A percentile compares a stretch with the other conserved stretches of the same genome.
These are phyloP conservation scores for Penicillium paradoxum DNA, from an alignment of 495 filamentous ascomycete species.

Conservation along the genomic window DNA sequence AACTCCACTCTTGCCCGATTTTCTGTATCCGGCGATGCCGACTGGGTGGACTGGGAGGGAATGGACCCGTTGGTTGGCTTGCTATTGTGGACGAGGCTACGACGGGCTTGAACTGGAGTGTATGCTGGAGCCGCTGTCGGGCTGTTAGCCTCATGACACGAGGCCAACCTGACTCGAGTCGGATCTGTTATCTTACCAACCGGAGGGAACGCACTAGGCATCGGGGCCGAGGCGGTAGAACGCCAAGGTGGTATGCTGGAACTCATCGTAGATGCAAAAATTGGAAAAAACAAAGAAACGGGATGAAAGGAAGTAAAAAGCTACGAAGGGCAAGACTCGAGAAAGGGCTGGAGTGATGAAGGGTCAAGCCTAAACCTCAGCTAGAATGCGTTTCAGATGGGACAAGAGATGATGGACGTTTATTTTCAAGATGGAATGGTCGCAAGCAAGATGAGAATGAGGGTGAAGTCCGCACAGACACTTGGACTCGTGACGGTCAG, in stretches of 20 bases:
- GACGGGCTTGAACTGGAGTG: constrained; percentile 47
- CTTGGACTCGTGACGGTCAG: neutral
- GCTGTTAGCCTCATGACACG: constrained; percentile 6
- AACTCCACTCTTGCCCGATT: constrained; percentile 55
- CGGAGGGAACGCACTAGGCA: constrained; percentile 22
- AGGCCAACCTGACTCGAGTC: neutral
- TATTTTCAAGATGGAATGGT: constrained; percentile 2
- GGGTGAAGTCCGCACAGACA: neutral
- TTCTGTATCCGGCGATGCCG: constrained; percentile 17
- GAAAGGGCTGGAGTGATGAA: neutral
- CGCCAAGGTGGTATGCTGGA: constrained; percentile 43
- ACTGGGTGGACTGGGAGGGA: constrained; percentile 10
- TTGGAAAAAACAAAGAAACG: constrained; percentile 17
- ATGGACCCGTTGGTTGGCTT: constrained; percentile 23
- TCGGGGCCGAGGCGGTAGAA: constrained; percentile 30
- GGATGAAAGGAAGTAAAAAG: constrained; percentile 11
- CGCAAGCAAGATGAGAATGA: neutral
- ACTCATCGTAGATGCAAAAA: constrained; percentile 28
- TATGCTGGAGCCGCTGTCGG: constrained; percentile 42
- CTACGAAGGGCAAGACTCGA: constrained; percentile 14
- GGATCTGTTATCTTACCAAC: constrained; percentile 28
- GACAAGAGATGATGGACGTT: neutral
- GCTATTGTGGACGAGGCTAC: constrained; percentile 35
- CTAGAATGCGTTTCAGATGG: constrained; percentile 1
- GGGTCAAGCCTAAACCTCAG: constrained; percentile 8